Percentiles rank a stretch among this genome's conserved stretches.
Evolutionary conservation across 305 asterid species (phyloP).

Genomic region (Fraxinus velutina): DNA sequence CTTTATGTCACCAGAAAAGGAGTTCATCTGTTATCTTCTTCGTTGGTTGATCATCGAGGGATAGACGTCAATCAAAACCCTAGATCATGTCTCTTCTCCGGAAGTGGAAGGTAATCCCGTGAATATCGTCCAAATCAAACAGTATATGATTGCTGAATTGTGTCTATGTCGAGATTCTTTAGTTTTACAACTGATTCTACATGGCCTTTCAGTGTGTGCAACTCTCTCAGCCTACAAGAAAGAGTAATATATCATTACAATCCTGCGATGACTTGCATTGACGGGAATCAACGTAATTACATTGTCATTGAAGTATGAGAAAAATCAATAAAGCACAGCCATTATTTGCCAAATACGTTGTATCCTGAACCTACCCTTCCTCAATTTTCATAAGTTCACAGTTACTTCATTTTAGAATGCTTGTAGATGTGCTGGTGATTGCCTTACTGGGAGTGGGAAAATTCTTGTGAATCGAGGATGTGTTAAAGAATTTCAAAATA

Average conservation of each 20-base stretch:
- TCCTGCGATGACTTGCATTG: neutral
- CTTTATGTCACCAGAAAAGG: neutral
- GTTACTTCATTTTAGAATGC: neutral
- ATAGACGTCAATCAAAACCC: neutral
- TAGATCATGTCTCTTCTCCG: neutral
- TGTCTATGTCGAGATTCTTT: slow-evolving; percentile 67
- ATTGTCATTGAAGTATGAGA: neutral
- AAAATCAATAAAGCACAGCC: neutral
- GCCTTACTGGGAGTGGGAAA: neutral
- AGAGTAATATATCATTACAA: neutral
- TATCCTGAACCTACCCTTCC: neutral
- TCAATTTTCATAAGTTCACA: neutral
- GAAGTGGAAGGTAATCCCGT: neutral
- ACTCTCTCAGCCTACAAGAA: slow-evolving; percentile 54
- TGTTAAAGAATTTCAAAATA: neutral
- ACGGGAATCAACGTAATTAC: neutral
- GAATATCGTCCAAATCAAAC: slow-evolving; percentile 31
- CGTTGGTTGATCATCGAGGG: neutral
- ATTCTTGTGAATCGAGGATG: neutral
- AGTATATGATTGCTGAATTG: slow-evolving; percentile 62
- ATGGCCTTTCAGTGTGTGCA: slow-evolving; percentile 55
- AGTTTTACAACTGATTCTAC: slow-evolving; percentile 62
- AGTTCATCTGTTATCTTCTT: neutral
- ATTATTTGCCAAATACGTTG: neutral
- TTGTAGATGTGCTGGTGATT: neutral